These are phyloP conservation scores for Meyerozyma smithsonii DNA, from an alignment of 1,139 yeast species.

Conservation along the genomic window DNA sequence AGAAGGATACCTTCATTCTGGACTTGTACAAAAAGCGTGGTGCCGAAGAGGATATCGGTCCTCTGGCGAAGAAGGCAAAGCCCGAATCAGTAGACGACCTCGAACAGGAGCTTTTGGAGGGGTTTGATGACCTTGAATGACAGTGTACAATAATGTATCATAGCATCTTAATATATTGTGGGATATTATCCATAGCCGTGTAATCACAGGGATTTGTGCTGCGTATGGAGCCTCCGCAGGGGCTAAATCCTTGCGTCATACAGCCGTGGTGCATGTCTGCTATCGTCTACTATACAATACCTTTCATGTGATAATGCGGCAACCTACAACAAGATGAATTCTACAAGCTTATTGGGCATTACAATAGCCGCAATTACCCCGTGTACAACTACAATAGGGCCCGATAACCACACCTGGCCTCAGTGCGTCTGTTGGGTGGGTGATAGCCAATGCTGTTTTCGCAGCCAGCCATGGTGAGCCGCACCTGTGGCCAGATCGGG, in stretches of 20 bases:
- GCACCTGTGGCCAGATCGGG: background rate
- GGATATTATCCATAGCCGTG: too few species aligned
- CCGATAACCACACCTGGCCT: too few species aligned
- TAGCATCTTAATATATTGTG: too few species aligned
- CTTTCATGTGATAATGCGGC: background rate
- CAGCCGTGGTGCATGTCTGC: too few species aligned
- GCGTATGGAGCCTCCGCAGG: too few species aligned
- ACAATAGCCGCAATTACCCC: background rate
- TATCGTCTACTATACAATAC: background rate
- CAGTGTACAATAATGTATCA: conserved; percentile 4
- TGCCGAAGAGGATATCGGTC: conserved; percentile 7
- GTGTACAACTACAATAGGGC: background rate
- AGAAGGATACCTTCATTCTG: background rate
- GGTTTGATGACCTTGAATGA: conserved; percentile 38
- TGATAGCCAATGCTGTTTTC: background rate
- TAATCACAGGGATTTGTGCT: too few species aligned
- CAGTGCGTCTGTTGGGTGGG: too few species aligned
- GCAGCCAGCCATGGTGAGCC: background rate
- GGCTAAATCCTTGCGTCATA: too few species aligned
- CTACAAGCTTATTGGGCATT: too few species aligned
- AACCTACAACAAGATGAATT: too few species aligned
- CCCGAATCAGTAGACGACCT: conserved; percentile 35
- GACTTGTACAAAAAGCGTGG: conserved; percentile 3
- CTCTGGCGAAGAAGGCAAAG: background rate
- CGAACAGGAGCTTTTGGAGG: conserved; percentile 43